phyloP scores from a whole-genome alignment of 768 basidiomycete genomes.

The Tricholoma sp. region DNA sequence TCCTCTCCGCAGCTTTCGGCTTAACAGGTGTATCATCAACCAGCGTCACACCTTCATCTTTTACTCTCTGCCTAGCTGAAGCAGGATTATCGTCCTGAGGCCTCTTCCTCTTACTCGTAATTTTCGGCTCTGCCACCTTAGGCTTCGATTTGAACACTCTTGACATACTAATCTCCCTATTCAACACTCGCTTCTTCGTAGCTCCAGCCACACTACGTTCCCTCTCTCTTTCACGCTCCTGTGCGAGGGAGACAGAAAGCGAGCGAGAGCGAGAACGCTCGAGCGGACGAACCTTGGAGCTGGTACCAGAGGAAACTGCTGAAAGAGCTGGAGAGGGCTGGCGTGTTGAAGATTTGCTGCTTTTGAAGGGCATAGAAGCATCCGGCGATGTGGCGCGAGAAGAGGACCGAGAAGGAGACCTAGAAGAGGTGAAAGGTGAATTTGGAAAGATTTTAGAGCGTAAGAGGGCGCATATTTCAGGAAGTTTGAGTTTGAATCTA shows the following conservation, averaged over 20 bases:
- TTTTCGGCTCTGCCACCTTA: conserved; percentile 17
- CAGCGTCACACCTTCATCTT: conserved; percentile 36
- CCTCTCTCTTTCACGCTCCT: conserved; percentile 43
- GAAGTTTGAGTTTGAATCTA: conserved; percentile 54
- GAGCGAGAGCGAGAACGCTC: conserved; percentile 50
- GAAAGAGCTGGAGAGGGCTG: conserved; percentile 19
- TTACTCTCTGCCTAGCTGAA: background rate
- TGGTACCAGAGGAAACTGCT: conserved; percentile 8
- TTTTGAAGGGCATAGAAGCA: background rate
- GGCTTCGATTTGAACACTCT: conserved; percentile 55
- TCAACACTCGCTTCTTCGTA: conserved; percentile 49
- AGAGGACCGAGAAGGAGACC: conserved; percentile 13
- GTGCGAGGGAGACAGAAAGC: conserved; percentile 65
- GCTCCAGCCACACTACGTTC: conserved; percentile 30
- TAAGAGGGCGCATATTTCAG: conserved; percentile 52
- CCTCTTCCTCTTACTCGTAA: conserved; percentile 13
- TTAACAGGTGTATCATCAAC: conserved; percentile 53
- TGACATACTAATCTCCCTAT: conserved; percentile 75
- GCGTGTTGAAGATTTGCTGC: conserved; percentile 2
- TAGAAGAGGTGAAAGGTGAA: conserved; percentile 38
- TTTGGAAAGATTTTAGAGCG: conserved; percentile 63
- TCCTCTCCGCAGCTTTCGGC: conserved; percentile 5
- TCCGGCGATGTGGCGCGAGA: conserved; percentile 29
- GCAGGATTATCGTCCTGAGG: conserved; percentile 10
- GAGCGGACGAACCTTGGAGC: conserved; percentile 13